phyloP scores from a whole-genome alignment of 768 basidiomycete genomes.

The Fomitopsis pulvina region DNA sequence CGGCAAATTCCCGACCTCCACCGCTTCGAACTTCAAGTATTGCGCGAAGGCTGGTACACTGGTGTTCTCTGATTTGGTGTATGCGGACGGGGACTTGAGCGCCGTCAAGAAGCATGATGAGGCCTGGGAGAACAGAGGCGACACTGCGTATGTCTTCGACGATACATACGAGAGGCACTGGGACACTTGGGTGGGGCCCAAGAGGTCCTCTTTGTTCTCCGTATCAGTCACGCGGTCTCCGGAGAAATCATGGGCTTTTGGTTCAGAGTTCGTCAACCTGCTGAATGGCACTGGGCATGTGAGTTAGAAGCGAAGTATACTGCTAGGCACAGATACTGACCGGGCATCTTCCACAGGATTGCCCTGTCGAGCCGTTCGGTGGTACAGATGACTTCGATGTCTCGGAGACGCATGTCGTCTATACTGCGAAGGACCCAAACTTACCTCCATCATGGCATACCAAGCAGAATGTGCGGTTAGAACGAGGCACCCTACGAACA shows the following conservation, averaged over 20 bases:
- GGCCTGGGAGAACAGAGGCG: slow-evolving; percentile 65
- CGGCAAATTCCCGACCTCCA: slow-evolving; percentile 62
- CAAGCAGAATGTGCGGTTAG: slow-evolving; percentile 62
- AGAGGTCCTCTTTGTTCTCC: slow-evolving; percentile 66
- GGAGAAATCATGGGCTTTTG: slow-evolving; percentile 49
- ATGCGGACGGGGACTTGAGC: slow-evolving; percentile 66
- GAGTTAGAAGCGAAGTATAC: slow-evolving; percentile 18
- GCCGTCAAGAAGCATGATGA: slow-evolving; percentile 66
- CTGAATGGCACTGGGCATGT: slow-evolving; percentile 69
- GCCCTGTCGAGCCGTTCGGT: slow-evolving; percentile 85
- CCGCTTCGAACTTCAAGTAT: slow-evolving; percentile 67
- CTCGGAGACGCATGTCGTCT: slow-evolving; percentile 60
- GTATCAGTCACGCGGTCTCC: slow-evolving; percentile 45
- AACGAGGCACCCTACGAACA: neutral
- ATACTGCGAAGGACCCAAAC: slow-evolving; percentile 80
- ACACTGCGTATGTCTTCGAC: slow-evolving; percentile 52
- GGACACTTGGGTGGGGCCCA: slow-evolving; percentile 67
- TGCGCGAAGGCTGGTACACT: slow-evolving; percentile 49
- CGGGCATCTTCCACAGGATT: slow-evolving; percentile 35
- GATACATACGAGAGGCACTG: slow-evolving; percentile 43
- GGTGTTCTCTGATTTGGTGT: slow-evolving; percentile 83
- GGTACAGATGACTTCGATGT: slow-evolving; percentile 77
- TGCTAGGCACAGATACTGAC: neutral
- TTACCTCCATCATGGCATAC: slow-evolving; percentile 82
- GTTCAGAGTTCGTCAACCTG: slow-evolving; percentile 47